These are phyloP conservation scores for Lactarius tabidus DNA, from an alignment of 768 basidiomycete species.

Conservation along the genomic window DNA sequence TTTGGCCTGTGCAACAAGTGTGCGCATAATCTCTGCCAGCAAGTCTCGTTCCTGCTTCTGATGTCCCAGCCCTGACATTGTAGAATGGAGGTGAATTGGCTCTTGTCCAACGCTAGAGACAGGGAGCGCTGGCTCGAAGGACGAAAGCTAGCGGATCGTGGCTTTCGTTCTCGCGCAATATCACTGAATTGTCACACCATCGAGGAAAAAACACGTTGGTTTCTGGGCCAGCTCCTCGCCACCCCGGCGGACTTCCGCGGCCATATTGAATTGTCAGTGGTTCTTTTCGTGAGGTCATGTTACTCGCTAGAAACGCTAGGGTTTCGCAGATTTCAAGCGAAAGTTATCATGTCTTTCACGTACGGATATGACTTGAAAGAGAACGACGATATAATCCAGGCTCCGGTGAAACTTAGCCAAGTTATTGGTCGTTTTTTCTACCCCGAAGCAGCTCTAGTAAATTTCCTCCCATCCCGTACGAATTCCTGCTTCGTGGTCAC, in stretches of 20 bases:
- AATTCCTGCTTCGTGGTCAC: not conserved
- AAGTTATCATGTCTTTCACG: not conserved
- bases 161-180: not conserved
- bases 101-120: not conserved
- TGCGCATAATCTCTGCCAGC: not conserved
- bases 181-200: not conserved
- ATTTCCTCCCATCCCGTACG: not conserved
- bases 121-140: not conserved
- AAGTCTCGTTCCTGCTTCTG: no score
- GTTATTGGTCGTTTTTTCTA: not conserved
- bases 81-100: conserved; percentile 4
- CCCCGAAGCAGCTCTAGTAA: conserved; percentile 4
- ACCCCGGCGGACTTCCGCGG: not conserved
- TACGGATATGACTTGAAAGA: no score
- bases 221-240: not conserved
- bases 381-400: not conserved
- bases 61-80: not conserved
- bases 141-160: no score
- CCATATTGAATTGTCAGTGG: not conserved
- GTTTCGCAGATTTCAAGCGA: not conserved
- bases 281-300: not conserved
- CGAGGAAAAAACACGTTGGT: not conserved
- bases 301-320: not conserved
- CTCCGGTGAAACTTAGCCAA: not conserved
- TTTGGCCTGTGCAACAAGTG: not conserved